Base-by-base conservation (phyloP, 495 filamentous ascomycete species). In the Bacidia gigantensis region DNA sequence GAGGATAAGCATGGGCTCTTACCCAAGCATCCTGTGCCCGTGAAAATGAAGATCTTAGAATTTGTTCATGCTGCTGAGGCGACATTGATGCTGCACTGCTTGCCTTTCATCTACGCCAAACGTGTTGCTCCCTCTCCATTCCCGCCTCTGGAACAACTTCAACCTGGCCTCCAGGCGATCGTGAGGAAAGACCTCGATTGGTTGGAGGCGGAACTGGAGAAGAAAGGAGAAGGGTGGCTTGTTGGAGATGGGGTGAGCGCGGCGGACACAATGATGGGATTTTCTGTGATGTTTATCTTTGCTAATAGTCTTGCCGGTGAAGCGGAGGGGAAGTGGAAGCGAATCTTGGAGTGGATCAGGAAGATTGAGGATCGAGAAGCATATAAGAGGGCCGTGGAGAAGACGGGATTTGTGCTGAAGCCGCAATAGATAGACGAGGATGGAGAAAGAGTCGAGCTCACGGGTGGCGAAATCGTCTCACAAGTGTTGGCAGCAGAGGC, bases 291-390 rank as follows among this genome's bases (percentile, higher is more conserved):
- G n/a, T 67, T 67, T 45, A 64, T 69, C 11, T 54, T 69, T 25
- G 55, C 50, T 25, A 62, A 57, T 50, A 58, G 53, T 22, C 49
- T 69, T 50, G 48, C 29, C 23, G 44, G 39, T n/a, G 41, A 48
- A 25, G 26, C 10, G 32, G 10, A 42, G 29, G 26, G 56, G 32
- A 48, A 40, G 21, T 58, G 56, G 53, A 68, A 60, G 55, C 70
- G 57, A 32, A 72, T 69, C 1, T 72, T 73, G 58, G 69, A 76
- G 35, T 80, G 70, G 62, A 67, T 79, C 52, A 55, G 62, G 26
- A 58, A 54, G 32, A 65, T 73, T 55, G 65, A 75, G 24, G 62
- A 70, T 56, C 57, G 54, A 53, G 65, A 56, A 21, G 26, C 35
- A 12, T 56, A 55, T 55, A 42, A 55, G 41, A 22, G 32, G 10